Evolutionary conservation across 2,329 filamentous ascomycete species (phyloP).

Genomic region (Dactylellina leptospora): DNA sequence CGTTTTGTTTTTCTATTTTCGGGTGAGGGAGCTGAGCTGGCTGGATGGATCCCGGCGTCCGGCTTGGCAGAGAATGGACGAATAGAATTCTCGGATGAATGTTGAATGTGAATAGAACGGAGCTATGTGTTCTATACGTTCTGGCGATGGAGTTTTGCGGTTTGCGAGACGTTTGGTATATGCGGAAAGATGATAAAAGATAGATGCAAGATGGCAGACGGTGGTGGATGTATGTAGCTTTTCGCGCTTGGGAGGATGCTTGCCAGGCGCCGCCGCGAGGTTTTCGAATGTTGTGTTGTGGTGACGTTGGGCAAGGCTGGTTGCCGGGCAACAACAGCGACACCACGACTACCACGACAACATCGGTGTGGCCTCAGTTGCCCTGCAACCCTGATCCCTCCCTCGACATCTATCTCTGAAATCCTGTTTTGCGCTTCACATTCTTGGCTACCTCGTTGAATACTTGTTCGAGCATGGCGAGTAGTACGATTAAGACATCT

Average conservation of each 20-base stretch:
- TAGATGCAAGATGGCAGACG: too few relatives aligned
- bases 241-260: background rate
- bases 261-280: background rate
- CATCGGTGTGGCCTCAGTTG: too few relatives aligned
- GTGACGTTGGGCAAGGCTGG: slow-evolving; percentile 30
- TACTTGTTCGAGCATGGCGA: too few relatives aligned
- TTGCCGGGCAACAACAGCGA: slow-evolving; percentile 30
- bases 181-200: background rate
- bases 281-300: slow-evolving; percentile 30
- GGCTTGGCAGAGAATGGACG: slow-evolving; percentile 32
- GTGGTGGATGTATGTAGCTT: too few relatives aligned
- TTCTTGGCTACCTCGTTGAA: too few relatives aligned
- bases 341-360: slow-evolving; percentile 5
- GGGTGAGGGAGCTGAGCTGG: slow-evolving; percentile 18
- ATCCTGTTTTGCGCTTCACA: too few relatives aligned
- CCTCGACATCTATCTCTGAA: too few relatives aligned
- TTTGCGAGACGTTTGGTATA: background rate
- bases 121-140: background rate
- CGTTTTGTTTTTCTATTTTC: slow-evolving; percentile 8
- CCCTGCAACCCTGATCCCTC: too few relatives aligned
- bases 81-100: slow-evolving; percentile 17
- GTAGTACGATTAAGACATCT: too few relatives aligned
- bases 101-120: background rate
- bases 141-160: background rate
- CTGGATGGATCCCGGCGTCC: slow-evolving; percentile 34